Evolutionary conservation across 1,284 basidiomycete genomes (phyloP), one percentile per base, ranked within the genome.

Genomic region (Peniophora sp.): DNA sequence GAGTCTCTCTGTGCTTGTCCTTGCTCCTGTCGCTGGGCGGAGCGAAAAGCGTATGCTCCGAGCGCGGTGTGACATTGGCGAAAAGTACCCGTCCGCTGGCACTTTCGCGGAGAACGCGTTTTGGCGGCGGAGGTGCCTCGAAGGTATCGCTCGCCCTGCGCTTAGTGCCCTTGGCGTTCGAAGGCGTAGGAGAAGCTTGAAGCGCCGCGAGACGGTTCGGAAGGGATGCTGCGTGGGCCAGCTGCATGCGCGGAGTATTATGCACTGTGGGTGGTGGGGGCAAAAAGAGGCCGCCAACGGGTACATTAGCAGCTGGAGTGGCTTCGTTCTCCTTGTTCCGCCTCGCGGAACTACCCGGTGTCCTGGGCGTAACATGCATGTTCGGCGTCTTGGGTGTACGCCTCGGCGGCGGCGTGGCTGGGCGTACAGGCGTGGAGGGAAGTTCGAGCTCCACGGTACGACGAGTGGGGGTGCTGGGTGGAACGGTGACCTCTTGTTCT

Each of bases 251-350:
- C 6, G 27, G 27, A 12, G 27, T 32, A 12, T 32, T 32, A n/a
- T 41, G 39, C 39, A 41, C 39, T 41, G 39, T 17, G 9, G 39
- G 39, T n/a, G 39, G 20, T 41, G 39, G 9, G 8, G 39, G n/a
- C 8, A 22, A 15, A 15, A 41, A 32, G 27, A 32, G 12, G 27
- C 27, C 27, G 27, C 12, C 12, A 12, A 32, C 12, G 27, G 27
- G 12, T 6, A 12, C 27, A 12, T 12, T 32, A 12, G 27, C 27
- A 32, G 27, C 27, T 6, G 27, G 27, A 5, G 27, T 32, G 12
- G 27, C 27, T 32, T 32, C 27, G 27, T 79, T 79, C 58, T 78
- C 77, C 60, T 79, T 79, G 61, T 78, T 57, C 6, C 46, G 51
- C 24, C 9, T 39, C 20, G 58, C 56, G 36, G 52, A 59, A 47